Percentiles rank a stretch among this genome's conserved stretches.
Evolutionary conservation across 257 asterid species (phyloP).

Genomic region (Solanum sparsipilum): DNA sequence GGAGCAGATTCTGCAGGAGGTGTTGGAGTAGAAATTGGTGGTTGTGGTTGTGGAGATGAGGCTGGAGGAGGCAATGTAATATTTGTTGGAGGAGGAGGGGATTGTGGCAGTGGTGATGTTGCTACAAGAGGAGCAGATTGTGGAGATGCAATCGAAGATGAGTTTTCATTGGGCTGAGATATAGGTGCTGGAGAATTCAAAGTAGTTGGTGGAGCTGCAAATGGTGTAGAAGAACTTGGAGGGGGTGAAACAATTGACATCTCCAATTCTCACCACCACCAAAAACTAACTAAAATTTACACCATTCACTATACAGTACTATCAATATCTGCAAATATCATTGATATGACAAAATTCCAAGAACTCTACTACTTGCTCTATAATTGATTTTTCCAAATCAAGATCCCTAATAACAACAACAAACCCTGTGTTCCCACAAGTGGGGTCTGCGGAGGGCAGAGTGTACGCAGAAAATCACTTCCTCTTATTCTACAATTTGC

Average conservation of each 20-base stretch:
- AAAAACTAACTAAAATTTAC: background rate
- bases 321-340: background rate
- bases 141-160: background rate
- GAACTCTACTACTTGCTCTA: background rate
- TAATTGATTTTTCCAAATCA: background rate
- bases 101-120: background rate
- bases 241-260: conserved; percentile 6
- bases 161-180: background rate
- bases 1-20: conserved; percentile 13
- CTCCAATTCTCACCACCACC: conserved; percentile 18
- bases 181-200: background rate
- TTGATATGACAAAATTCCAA: background rate
- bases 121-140: conserved; percentile 2
- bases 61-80: background rate
- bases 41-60: background rate
- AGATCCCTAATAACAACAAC: background rate
- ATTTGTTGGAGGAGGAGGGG: background rate
- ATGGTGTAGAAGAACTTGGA: conserved; percentile 15
- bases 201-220: conserved; percentile 10
- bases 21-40: conserved; percentile 4
- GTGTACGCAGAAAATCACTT: background rate
- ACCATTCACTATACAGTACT: background rate
- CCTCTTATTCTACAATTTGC: background rate
- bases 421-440: background rate
- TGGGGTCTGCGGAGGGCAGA: rapidly evolving